Base-by-base conservation (phyloP, 176 grass and related monocot species). In the Alloteropsis semialata region DNA sequence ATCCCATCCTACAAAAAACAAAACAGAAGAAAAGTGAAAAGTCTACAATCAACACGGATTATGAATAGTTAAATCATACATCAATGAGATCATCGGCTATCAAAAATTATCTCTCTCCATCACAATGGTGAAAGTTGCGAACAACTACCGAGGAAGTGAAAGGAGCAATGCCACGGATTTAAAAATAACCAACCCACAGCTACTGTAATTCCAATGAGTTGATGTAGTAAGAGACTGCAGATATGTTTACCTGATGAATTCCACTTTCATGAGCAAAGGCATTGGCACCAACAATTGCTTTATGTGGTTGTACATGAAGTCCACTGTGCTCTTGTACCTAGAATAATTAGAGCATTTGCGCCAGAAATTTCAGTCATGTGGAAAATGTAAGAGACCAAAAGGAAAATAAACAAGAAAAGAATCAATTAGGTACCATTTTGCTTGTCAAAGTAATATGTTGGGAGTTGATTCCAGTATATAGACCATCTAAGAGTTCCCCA, bases 181-280 rank as follows among this genome's bases (percentile, higher is more conserved):
- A 1, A 14, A 77, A 78, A 50, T 12, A 11, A 81, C 28, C 19
- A 69, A 70, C 27, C 44, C 33, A 76, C 54, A 10, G 61, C 51
- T 53, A 61, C 10, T 28, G 34, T 11, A 82, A 32, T 37, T 17
- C 50, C 29, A 37, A n/a, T 72, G 78, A 2, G 42, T 45, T 9
- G 4, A 44, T 42, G 10, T 15, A 84, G 69, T 53, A 36, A 14
- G 43, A 74, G 62, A 37, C 32, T 72, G 29, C 17, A 87, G 29
- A 76, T 74, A 27, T 19, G 54, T 17, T 74, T 86, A 96, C 96
- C 91, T 98, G 96, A 82, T 98, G 96, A 84, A 98, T 98, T 69
- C 96, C 96, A 90, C 96, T 98, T 98, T 98, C 96, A 88, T 98
- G 96, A 83, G 96, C 96, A 87, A 98, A 98, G 34, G 96, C 96